Evolutionary conservation across 1,284 basidiomycete genomes (phyloP), one percentile per base, ranked within the genome.

Genomic region (Hemileia vastatrix): DNA sequence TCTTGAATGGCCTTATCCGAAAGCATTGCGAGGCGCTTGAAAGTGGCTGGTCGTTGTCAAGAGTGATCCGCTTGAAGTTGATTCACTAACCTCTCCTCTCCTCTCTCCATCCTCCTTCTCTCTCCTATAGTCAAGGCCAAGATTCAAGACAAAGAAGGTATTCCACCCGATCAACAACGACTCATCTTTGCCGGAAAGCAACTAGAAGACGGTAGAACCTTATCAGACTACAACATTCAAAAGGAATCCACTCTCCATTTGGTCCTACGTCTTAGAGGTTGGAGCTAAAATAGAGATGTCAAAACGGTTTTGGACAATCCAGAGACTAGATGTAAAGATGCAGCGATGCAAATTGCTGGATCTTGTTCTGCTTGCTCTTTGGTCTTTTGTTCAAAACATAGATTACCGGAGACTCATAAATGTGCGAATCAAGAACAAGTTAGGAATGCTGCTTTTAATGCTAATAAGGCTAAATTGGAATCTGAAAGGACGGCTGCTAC

Each of bases 101-200:
- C 36, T 11, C 36, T 15, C 15, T 15, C 36, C 36, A 11, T 40
- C 9, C 36, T 15, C 36, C 36, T 15, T 15, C 36, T 15, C 36
- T 15, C 36, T 40, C 15, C 31, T 43, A n/a, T 66, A 79, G n/a
- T n/a, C n/a, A n/a, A 72, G 68, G 69, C 70, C 53, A 72, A 72
- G 76, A 45, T 76, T 55, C 72, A 73, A 57, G 72, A 74, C 62
- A 73, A 74, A 65, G 74, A 75, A 52, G 74, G 74, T 52, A 76
- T 74, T 62, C 77, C 77, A 27, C 77, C 77, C 32, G 77, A 78
- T 64, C 77, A 78, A 68, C 77, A 78, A 71, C 76, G 77, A 36
- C 67, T 78, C 51, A 77, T 78, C 66, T 78, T 78, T 55, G 77
- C 77, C 45, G 77, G 77, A 55, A 78, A 78, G 71, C 77, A 78